Evolutionary conservation across 2,329 filamentous ascomycete genomes (phyloP).

Genomic region (Botrytis porri): DNA sequence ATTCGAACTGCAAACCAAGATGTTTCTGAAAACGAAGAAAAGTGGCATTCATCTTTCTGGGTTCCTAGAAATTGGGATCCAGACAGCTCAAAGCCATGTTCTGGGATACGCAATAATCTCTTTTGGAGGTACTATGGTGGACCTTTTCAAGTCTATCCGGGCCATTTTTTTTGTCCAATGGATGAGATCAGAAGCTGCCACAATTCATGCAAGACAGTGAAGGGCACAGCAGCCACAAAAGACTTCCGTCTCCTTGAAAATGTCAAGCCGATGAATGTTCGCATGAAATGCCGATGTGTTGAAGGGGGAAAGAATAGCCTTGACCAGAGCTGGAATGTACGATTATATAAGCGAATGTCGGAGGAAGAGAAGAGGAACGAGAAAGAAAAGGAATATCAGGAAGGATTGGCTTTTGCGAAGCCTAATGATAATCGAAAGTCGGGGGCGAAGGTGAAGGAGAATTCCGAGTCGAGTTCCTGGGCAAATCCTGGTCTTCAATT

Average conservation of each 20-base stretch:
- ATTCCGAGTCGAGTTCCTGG: background rate
- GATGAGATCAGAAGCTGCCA: background rate
- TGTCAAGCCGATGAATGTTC: background rate
- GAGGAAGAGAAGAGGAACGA: background rate
- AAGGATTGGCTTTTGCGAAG: background rate
- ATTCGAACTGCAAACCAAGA: background rate
- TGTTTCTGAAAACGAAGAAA: background rate
- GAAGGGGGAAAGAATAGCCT: background rate
- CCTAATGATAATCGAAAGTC: background rate
- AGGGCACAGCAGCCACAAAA: background rate
- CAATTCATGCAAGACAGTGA: background rate
- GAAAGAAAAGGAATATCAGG: too few relatives aligned
- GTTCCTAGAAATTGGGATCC: background rate
- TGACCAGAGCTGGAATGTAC: background rate
- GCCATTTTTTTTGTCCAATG: background rate
- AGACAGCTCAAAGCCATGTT: background rate
- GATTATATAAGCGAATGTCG: background rate
- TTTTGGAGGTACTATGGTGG: background rate
- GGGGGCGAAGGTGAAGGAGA: background rate
- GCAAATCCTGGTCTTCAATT: background rate
- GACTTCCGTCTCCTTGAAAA: background rate
- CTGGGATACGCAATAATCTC: background rate
- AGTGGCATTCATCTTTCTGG: background rate
- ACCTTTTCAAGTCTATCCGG: background rate
- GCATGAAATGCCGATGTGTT: background rate